phyloP scores from a whole-genome alignment of 2,329 filamentous ascomycete species.

The Penicillium sp. region DNA sequence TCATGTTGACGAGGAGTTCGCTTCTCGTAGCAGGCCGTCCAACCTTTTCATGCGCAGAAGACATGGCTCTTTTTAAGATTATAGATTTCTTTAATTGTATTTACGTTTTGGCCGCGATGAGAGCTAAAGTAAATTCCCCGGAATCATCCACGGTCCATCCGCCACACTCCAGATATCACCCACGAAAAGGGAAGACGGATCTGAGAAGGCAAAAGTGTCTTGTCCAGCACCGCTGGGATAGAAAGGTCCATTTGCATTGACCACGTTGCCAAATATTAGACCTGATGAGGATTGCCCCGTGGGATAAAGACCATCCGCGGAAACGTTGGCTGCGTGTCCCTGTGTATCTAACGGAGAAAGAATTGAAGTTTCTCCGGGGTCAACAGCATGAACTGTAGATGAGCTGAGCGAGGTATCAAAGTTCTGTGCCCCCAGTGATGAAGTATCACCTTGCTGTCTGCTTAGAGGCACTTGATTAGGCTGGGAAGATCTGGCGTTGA shows the following conservation, averaged over 20 bases:
- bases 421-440: background rate
- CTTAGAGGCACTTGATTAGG: background rate
- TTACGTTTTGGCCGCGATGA: too few species aligned
- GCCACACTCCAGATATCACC: conserved; percentile 37
- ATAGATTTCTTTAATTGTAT: background rate
- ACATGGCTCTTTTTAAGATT: background rate
- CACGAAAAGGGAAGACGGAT: conserved; percentile 24
- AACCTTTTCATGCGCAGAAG: conserved; percentile 55
- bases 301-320: background rate
- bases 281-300: conserved; percentile 20
- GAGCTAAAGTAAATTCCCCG: conserved; percentile 28
- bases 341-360: background rate
- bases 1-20: conserved; percentile 8
- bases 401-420: conserved; percentile 1
- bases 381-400: background rate
- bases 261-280: conserved; percentile 25
- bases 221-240: conserved; percentile 14
- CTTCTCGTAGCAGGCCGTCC: conserved; percentile 37
- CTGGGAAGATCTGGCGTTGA: background rate
- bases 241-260: conserved; percentile 16
- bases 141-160: conserved; percentile 39
- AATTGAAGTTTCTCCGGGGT: background rate
- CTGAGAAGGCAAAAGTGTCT: conserved; percentile 21
- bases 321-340: background rate
- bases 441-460: background rate